Percentiles rank a stretch among this genome's conserved stretches.
Conservation (phyloP, 2,329 filamentous ascomycete genomes). For the Sporothrix mexicana region DNA sequence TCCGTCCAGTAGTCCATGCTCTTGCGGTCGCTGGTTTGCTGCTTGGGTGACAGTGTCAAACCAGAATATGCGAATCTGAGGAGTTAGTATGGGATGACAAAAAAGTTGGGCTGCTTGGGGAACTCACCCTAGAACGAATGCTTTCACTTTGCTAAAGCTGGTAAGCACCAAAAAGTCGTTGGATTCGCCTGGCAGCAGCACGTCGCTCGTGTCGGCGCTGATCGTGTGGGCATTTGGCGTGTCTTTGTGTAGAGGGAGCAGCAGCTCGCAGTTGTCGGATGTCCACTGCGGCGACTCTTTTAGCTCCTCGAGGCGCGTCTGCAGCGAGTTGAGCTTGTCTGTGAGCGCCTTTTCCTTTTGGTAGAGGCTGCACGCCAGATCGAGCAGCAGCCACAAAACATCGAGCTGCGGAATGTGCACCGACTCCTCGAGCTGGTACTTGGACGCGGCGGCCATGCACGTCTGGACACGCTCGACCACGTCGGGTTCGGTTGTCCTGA, state of each 20-base stretch:
- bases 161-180: conserved; percentile 64
- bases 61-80: conserved; percentile 62
- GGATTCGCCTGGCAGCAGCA: conserved; percentile 57
- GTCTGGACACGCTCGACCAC: conserved; percentile 72
- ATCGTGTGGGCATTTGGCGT: conserved; percentile 56
- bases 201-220: conserved; percentile 61
- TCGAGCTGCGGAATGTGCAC: conserved; percentile 70
- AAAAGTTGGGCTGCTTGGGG: not conserved
- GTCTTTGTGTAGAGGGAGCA: conserved; percentile 62
- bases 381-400: conserved; percentile 68
- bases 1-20: conserved; percentile 51
- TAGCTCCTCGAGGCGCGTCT: conserved; percentile 65
- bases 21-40: conserved; percentile 45
- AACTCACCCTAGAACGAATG: conserved; percentile 61
- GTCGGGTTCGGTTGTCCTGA: conserved; percentile 68
- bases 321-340: conserved; percentile 67
- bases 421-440: conserved; percentile 70
- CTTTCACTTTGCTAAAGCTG: conserved; percentile 65
- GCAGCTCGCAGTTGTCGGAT: conserved; percentile 55
- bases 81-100: not conserved
- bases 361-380: conserved; percentile 72
- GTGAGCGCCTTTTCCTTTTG: conserved; percentile 63
- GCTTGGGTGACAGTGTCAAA: conserved; percentile 51
- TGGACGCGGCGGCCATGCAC: conserved; percentile 75
- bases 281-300: conserved; percentile 54